phyloP scores from a whole-genome alignment of 2,329 filamentous ascomycete species.

The Cytospora mali region DNA sequence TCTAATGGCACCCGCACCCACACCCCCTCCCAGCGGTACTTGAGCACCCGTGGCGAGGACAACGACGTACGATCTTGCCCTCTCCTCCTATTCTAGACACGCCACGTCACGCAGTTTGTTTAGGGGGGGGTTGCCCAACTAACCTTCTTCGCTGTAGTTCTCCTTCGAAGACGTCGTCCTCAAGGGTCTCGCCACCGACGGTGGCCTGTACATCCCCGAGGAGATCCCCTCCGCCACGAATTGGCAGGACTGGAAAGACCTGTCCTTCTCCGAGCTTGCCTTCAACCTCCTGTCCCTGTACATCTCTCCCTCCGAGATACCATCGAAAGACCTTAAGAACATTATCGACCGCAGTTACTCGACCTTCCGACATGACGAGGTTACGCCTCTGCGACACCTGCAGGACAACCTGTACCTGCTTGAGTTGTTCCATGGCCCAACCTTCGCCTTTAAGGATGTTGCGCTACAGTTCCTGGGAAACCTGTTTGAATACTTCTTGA shows the following conservation, averaged over 20 bases:
- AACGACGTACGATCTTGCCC: slow-evolving; percentile 44
- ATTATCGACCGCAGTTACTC: slow-evolving; percentile 86
- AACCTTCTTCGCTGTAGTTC: slow-evolving; percentile 52
- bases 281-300: slow-evolving; percentile 85
- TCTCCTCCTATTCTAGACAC: slow-evolving; percentile 16
- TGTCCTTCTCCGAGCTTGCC: slow-evolving; percentile 80
- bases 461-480: slow-evolving; percentile 96
- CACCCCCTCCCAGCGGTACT: slow-evolving; percentile 51
- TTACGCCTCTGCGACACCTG: slow-evolving; percentile 79
- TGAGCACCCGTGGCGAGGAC: slow-evolving; percentile 55
- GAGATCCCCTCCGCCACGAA: slow-evolving; percentile 62
- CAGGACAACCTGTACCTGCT: slow-evolving; percentile 81
- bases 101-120: background rate
- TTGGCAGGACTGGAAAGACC: slow-evolving; percentile 71
- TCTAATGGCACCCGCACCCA: slow-evolving; percentile 43
- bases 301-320: slow-evolving; percentile 83
- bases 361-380: slow-evolving; percentile 79
- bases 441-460: slow-evolving; percentile 93
- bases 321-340: slow-evolving; percentile 73
- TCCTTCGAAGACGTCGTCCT: slow-evolving; percentile 91
- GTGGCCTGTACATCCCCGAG: slow-evolving; percentile 88
- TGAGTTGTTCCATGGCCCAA: slow-evolving; percentile 95
- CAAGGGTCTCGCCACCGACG: slow-evolving; percentile 84
- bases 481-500: slow-evolving; percentile 86
- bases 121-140: background rate